Evolutionary conservation across 2,329 filamentous ascomycete genomes (phyloP).

Genomic region (Trichoderma sp.): DNA sequence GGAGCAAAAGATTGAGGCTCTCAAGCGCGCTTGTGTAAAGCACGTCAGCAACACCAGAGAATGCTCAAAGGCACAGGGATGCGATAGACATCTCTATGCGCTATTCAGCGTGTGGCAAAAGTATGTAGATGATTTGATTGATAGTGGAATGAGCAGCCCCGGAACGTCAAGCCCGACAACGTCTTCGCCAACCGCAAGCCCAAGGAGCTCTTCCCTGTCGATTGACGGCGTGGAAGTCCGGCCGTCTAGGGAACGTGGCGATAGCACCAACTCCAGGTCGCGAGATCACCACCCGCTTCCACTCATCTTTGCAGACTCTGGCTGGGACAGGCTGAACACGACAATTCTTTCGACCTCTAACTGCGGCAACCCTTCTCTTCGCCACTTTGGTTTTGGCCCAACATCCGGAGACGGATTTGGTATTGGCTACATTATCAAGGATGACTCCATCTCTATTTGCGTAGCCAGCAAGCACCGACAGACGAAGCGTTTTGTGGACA

Average conservation of each 20-base stretch:
- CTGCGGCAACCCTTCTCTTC: conserved; percentile 91
- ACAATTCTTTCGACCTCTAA: conserved; percentile 97
- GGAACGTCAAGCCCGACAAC: conserved; percentile 65
- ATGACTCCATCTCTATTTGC: conserved; percentile 76
- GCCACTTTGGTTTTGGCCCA: conserved; percentile 95
- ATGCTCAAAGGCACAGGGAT: conserved; percentile 86
- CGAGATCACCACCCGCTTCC: conserved; percentile 61
- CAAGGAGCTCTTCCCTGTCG: conserved; percentile 43
- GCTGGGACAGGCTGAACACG: conserved; percentile 94
- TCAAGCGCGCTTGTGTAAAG: conserved; percentile 79
- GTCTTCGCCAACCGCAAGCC: conserved; percentile 44
- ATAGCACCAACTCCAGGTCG: conserved; percentile 56
- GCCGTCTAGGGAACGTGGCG: conserved; percentile 50
- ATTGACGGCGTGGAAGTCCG: conserved; percentile 38
- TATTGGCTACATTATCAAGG: conserved; percentile 98
- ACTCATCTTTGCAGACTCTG: conserved; percentile 79
- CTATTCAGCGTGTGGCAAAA: conserved; percentile 95
- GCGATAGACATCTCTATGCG: conserved; percentile 90
- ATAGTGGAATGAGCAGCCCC: conserved; percentile 57
- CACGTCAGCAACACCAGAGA: conserved; percentile 79
- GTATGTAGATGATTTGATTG: conserved; percentile 67
- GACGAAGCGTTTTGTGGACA: conserved; percentile 86
- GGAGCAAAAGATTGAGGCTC: conserved; percentile 79
- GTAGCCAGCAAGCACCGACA: conserved; percentile 92
- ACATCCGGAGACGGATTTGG: conserved; percentile 93